A percentile compares a stretch with the other conserved stretches of the same genome.
Conservation (phyloP, 2,329 filamentous ascomycete species). For the Xylariaceae sp. region DNA sequence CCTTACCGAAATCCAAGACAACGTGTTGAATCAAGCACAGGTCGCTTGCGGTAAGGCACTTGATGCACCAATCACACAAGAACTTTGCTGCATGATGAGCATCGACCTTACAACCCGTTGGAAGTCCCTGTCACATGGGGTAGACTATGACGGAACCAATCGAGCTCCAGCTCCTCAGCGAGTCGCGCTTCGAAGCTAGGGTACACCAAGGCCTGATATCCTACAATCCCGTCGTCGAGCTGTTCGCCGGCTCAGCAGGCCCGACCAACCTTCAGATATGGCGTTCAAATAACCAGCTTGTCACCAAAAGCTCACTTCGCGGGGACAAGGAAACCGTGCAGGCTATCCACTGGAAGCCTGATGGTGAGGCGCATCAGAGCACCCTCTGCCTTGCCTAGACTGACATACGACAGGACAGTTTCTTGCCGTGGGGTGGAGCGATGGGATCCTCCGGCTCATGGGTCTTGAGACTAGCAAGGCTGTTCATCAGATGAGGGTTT, state of each 20-base stretch:
- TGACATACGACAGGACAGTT: conserved; percentile 58
- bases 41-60: too few relatives aligned
- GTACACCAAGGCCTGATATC: conserved; percentile 60
- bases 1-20: too few relatives aligned
- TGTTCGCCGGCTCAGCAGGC: conserved; percentile 70
- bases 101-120: conserved; percentile 4
- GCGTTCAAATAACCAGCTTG: conserved; percentile 70
- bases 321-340: conserved; percentile 42
- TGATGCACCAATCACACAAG: neutral
- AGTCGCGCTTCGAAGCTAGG: conserved; percentile 55
- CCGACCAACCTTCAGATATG: conserved; percentile 72
- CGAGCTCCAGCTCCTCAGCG: conserved; percentile 49
- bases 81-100: conserved; percentile 17
- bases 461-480: conserved; percentile 79
- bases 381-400: conserved; percentile 1
- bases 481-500: conserved; percentile 66
- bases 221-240: conserved; percentile 82
- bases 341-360: conserved; percentile 63
- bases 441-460: conserved; percentile 73
- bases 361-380: conserved; percentile 47
- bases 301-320: conserved; percentile 51
- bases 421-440: conserved; percentile 79
- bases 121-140: conserved; percentile 14
- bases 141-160: conserved; percentile 28
- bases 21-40: too few relatives aligned